These are phyloP conservation scores for Apium graveolens DNA, from an alignment of 129 eudicot species.

Conservation along the genomic window DNA sequence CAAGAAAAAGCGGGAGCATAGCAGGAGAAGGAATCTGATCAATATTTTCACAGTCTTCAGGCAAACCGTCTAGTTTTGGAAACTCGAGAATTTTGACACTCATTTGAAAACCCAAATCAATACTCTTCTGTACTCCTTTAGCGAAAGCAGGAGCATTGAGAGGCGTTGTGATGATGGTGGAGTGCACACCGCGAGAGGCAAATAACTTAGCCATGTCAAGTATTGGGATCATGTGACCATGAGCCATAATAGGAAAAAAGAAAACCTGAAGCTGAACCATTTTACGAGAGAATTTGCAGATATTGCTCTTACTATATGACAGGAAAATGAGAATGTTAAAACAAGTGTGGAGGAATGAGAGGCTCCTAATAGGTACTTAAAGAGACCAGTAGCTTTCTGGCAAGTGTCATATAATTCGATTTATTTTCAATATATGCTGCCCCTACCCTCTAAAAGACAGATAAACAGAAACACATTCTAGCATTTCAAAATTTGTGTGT, in stretches of 20 bases:
- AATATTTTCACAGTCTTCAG: slow-evolving; percentile 10
- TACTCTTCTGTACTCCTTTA: neutral
- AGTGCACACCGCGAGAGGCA: slow-evolving; percentile 12
- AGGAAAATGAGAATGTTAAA: too few species aligned
- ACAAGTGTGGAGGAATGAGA: too few species aligned
- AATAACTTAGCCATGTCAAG: slow-evolving; percentile 26
- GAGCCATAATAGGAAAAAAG: slow-evolving; percentile 21
- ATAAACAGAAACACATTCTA: too few species aligned
- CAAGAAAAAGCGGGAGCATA: neutral
- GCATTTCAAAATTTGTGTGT: too few species aligned
- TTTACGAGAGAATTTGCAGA: too few species aligned
- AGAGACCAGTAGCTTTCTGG: too few species aligned
- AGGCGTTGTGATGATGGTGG: slow-evolving; percentile 26
- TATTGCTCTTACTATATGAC: too few species aligned
- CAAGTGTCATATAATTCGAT: too few species aligned
- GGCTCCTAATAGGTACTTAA: too few species aligned
- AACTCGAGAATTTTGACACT: slow-evolving; percentile 1
- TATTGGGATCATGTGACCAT: slow-evolving; percentile 30
- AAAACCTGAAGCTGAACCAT: neutral
- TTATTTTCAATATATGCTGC: too few species aligned
- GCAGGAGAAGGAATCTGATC: neutral
- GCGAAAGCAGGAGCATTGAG: slow-evolving; percentile 6
- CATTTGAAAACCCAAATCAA: neutral
- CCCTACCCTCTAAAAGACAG: too few species aligned
- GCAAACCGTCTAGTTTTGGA: slow-evolving; percentile 13